Evolutionary conservation across 1,284 basidiomycete genomes (phyloP), one percentile per base, ranked within the genome.

Genomic region (Athelia sp.): DNA sequence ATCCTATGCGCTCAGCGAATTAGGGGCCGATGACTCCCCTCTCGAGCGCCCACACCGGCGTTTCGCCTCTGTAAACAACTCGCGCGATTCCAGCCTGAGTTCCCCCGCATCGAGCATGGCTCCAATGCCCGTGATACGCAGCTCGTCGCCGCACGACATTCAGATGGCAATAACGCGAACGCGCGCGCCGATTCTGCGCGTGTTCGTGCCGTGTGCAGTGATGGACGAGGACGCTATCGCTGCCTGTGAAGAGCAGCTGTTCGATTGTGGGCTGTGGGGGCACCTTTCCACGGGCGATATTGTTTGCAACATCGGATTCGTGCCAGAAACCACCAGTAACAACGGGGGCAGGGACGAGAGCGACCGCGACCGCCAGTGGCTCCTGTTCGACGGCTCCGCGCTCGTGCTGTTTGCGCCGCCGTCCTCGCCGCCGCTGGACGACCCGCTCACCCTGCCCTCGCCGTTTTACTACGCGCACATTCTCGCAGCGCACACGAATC

Each of bases 251-350:
- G 72, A 77, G 42, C 84, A 88, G 61, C 72, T 90, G 4, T 65
- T 76, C 17, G 70, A 73, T 1, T 73, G 75, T 2, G 83, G 79
- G 0, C 70, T 90, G 4, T 90, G 87, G 87, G 67, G 74, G 10
- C 76, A 86, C 55, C 73, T 90, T 29, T 85, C 82, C 2, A 75
- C 75, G 0, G 87, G 88, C 2, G 87, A 90, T 58, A 64, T 89
- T 35, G 74, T 90, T 19, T 88, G 83, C 63, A 90, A 90, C 61
- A 72, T 90, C 46, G 87, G 87, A 6, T 88, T 81, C 58, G 72
- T 90, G 8, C 81, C 80, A 1, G 59, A 56, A 3, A 49, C 29
- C 23, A 48, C 52, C 24, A 53, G 42, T 17, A 52, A 34, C 44
- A 59, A 61, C 22, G 13, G 6, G 26, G 13, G 26, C 26, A 48